Evolutionary conservation across 2,329 filamentous ascomycete genomes (phyloP), one percentile per base, ranked within the genome.

Genomic region (Penicillium olsonii): DNA sequence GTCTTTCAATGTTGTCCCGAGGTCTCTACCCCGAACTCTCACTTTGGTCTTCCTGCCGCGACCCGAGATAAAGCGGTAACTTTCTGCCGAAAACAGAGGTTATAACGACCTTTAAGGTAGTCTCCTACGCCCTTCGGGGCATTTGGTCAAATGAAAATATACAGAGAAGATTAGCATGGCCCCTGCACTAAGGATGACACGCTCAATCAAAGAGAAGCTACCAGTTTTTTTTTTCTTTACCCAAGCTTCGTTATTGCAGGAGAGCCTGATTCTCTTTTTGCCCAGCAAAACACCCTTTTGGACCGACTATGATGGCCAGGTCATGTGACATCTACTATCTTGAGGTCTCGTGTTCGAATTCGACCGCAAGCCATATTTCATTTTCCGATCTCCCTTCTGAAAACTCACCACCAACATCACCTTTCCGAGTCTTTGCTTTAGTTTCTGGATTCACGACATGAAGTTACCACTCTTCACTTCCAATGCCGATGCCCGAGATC

Each of bases 111-210:
- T 56, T 42, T 45, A 54, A 62, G 17, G 35, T 3, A 0, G 0
- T 0, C 7, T 0, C 29, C 22, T 41, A 37, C 17, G 65, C 69
- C 73, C 71, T 75, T 73, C 67, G 72, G 73, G 70, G 56, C 75
- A 81, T 80, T 79, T 82, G 78, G 80, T 83, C 79, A 83, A 80
- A 79, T 83, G 79, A 81, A 82, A 81, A 79, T 78, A 83, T 83
- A 84, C 80, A 85, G 82, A 86, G 83, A 86, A 86, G 82, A 86
- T 86, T 87, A 88, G 86, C 85, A 88, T 88, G 85, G 85, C 85
- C 85, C 82, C 81, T 84, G 81, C 82, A 84, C 88, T 92, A 92
- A 92, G 88, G 88, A 92, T 92, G 88, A 92, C 87, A 91, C 86
- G 85, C 84, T 87, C 79, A 83, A 84, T 83, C 84, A 87, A 87